phyloP scores from a whole-genome alignment of 371 early-diverging fungal genomes.

The Rhizopus sp. region DNA sequence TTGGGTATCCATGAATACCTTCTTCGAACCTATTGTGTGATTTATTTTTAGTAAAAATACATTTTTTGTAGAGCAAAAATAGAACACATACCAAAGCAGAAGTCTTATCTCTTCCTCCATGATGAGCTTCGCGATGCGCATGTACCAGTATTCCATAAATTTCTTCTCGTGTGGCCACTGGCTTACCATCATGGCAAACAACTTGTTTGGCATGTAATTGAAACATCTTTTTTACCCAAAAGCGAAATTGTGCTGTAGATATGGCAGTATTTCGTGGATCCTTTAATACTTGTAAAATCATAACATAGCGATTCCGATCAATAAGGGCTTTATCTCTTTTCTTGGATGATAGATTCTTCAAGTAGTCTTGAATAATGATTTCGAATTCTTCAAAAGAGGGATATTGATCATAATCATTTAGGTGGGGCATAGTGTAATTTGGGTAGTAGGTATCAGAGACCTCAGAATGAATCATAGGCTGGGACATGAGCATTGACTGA shows the following conservation, averaged over 20 bases:
- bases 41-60: not conserved
- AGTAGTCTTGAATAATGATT: slow-evolving; percentile 52
- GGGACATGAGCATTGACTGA: no score
- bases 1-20: slow-evolving; percentile 57
- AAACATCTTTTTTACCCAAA: slow-evolving; percentile 74
- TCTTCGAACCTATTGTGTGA: slow-evolving; percentile 22
- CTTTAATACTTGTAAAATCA: slow-evolving; percentile 57
- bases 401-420: slow-evolving; percentile 41
- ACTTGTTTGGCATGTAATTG: slow-evolving; percentile 45
- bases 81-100: slow-evolving; percentile 55
- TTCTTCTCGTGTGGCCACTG: slow-evolving; percentile 61
- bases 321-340: slow-evolving; percentile 66
- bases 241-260: slow-evolving; percentile 65
- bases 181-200: slow-evolving; percentile 60
- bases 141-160: slow-evolving; percentile 60
- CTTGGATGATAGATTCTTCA: slow-evolving; percentile 58
- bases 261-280: slow-evolving; percentile 62
- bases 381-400: slow-evolving; percentile 45
- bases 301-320: slow-evolving; percentile 52
- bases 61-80: not conserved
- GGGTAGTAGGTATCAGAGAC: not conserved
- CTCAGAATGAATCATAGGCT: no score
- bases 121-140: slow-evolving; percentile 61
- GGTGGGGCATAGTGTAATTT: slow-evolving; percentile 8
- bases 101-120: slow-evolving; percentile 66